Evolutionary conservation across 176 grass and related monocot species (phyloP).

Genomic region (Neostapfia colusana): DNA sequence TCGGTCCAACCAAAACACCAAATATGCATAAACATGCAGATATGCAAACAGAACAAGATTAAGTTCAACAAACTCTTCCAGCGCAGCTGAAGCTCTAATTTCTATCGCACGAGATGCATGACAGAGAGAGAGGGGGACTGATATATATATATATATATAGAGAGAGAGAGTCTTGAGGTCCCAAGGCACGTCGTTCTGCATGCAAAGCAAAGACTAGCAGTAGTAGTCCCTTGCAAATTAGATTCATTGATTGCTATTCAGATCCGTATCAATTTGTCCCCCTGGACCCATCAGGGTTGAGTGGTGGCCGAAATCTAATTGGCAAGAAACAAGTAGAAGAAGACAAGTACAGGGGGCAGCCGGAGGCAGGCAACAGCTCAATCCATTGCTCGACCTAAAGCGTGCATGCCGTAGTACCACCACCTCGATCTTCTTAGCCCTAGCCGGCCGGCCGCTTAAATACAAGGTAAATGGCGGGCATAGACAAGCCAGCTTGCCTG

Average conservation of each 20-base stretch:
- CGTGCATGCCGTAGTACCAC: neutral
- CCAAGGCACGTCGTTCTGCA: no score
- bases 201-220: slow-evolving; percentile 7
- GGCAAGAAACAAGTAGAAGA: slow-evolving; percentile 50
- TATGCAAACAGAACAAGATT: no score
- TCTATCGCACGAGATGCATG: no score
- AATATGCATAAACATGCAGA: no score
- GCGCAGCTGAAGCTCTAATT: neutral
- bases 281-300: slow-evolving; percentile 29
- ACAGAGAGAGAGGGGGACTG: no score
- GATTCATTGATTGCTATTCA: slow-evolving; percentile 37
- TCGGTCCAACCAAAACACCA: no score
- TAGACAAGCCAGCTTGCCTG: slow-evolving; percentile 49
- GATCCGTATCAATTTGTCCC: slow-evolving; percentile 65
- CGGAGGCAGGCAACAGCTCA: neutral
- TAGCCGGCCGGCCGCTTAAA: slow-evolving; percentile 28
- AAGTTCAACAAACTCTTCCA: no score
- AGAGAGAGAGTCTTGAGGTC: slow-evolving; percentile 2
- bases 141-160: no score
- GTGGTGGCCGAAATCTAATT: slow-evolving; percentile 51
- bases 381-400: neutral
- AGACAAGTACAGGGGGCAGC: slow-evolving; percentile 8
- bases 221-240: slow-evolving; percentile 7
- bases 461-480: slow-evolving; percentile 39
- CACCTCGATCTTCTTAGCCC: neutral